A percentile compares a stretch with the other conserved stretches of the same genome.
These are phyloP conservation scores for Coniella vitis DNA, from an alignment of 2,329 filamentous ascomycete species.

Conservation along the genomic window DNA sequence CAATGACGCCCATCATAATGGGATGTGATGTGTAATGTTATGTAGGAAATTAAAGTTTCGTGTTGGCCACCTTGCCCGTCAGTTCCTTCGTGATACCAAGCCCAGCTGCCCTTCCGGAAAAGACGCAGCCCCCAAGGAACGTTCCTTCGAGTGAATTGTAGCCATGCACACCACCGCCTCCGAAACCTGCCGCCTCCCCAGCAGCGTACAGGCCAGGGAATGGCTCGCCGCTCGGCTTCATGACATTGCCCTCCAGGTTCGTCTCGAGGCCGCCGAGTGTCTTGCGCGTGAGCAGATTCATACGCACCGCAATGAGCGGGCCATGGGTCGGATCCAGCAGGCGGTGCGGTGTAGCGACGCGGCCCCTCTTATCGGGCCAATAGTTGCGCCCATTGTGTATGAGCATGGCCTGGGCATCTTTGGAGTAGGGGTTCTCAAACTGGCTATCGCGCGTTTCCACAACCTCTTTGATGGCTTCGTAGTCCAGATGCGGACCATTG, in stretches of 20 bases:
- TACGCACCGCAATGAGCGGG: constrained; percentile 52
- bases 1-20: no score
- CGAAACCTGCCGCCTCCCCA: constrained; percentile 54
- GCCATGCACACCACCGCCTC: constrained; percentile 55
- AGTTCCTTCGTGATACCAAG: constrained; percentile 46
- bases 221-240: constrained; percentile 38
- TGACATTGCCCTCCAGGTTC: constrained; percentile 48
- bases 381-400: constrained; percentile 50
- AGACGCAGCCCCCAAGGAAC: constrained; percentile 57
- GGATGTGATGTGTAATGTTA: no score
- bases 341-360: constrained; percentile 47
- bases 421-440: constrained; percentile 49
- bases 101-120: constrained; percentile 52
- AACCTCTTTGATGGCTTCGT: constrained; percentile 35
- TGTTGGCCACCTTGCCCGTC: constrained; percentile 6
- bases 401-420: constrained; percentile 57
- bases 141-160: constrained; percentile 57
- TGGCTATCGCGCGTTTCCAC: constrained; percentile 50
- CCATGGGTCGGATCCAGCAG: constrained; percentile 48
- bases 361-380: constrained; percentile 45
- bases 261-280: constrained; percentile 55
- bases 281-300: constrained; percentile 56
- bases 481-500: constrained; percentile 41
- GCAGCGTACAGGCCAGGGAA: constrained; percentile 54
- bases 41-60: constrained; percentile 10